Evolutionary conservation across 1,284 basidiomycete genomes (phyloP).

Genomic region (Cutaneotrichosporon sp.): DNA sequence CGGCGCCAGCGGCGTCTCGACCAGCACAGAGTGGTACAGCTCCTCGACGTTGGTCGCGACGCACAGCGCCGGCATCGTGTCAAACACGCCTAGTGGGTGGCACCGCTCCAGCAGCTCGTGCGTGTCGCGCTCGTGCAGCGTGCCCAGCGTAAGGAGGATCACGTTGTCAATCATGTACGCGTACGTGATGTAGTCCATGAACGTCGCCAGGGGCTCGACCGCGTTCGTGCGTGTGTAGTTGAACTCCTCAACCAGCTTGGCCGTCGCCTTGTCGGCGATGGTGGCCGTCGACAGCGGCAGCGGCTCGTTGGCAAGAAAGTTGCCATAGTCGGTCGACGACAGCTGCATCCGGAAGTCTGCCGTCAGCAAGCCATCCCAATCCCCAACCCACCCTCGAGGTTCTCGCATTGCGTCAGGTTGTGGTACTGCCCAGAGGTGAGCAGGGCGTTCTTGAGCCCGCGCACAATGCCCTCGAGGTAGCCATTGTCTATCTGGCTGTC

Average conservation of each 20-base stretch:
- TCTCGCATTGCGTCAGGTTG: slow-evolving; percentile 96
- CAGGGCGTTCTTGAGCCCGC: slow-evolving; percentile 91
- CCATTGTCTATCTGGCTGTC: slow-evolving; percentile 64
- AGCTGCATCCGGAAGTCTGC: slow-evolving; percentile 87
- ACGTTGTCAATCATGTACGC: slow-evolving; percentile 99
- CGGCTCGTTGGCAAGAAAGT: slow-evolving; percentile 95
- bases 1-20: slow-evolving; percentile 94
- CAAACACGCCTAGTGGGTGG: slow-evolving; percentile 94
- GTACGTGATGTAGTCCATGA: slow-evolving; percentile 95
- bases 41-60: slow-evolving; percentile 99
- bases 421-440: slow-evolving; percentile 84
- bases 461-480: slow-evolving; percentile 85
- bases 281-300: slow-evolving; percentile 91
- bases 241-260: slow-evolving; percentile 94
- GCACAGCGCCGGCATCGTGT: slow-evolving; percentile 98
- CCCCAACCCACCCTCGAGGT: slow-evolving; percentile 71
- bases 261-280: slow-evolving; percentile 91
- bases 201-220: slow-evolving; percentile 82
- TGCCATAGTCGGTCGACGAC: slow-evolving; percentile 95
- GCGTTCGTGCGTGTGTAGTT: slow-evolving; percentile 89
- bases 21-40: slow-evolving; percentile 90
- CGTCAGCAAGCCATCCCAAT: not conserved
- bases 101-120: slow-evolving; percentile 94
- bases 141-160: slow-evolving; percentile 94
- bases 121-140: slow-evolving; percentile 93